Conservation (phyloP, 2,329 filamentous ascomycete genomes). For the Scolecobasidium constrictum region DNA sequence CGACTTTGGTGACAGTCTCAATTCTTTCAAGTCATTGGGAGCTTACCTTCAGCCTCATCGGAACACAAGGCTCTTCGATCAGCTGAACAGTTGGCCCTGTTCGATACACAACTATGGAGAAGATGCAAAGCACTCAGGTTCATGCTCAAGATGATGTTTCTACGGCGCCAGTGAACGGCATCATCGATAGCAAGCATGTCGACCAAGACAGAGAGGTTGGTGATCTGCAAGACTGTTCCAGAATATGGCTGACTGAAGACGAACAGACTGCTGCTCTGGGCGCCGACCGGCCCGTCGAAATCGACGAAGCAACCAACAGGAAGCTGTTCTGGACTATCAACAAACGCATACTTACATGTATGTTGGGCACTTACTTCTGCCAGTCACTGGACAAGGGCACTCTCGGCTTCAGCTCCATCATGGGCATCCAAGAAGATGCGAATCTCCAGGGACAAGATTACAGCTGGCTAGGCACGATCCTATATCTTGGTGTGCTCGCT, state of each 20-base stretch:
- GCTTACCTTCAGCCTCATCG: too few relatives aligned
- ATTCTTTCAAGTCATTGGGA: not conserved
- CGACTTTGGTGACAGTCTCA: not conserved
- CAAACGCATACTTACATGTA: slow-evolving; percentile 4
- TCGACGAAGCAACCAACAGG: not conserved
- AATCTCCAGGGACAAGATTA: slow-evolving; percentile 36
- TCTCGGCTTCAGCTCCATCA: slow-evolving; percentile 15
- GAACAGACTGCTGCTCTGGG: not conserved
- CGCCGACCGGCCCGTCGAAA: not conserved
- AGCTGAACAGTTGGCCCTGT: too few relatives aligned
- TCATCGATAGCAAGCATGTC: not conserved
- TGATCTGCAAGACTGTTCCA: not conserved
- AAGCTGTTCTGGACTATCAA: not conserved
- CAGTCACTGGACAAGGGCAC: slow-evolving; percentile 16
- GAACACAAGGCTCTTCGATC: too few relatives aligned
- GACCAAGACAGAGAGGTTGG: not conserved
- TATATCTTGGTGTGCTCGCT: slow-evolving; percentile 61
- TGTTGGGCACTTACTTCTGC: slow-evolving; percentile 14
- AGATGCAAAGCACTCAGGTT: not conserved
- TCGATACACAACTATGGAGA: not conserved
- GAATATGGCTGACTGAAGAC: not conserved
- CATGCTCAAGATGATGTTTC: not conserved
- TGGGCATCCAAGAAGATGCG: slow-evolving; percentile 13
- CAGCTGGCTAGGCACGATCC: slow-evolving; percentile 62
- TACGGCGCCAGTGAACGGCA: not conserved